Evolutionary conservation across 2,329 filamentous ascomycete species (phyloP), one percentile per base, ranked within the genome.

Genomic region (Ophiostoma ulmi): DNA sequence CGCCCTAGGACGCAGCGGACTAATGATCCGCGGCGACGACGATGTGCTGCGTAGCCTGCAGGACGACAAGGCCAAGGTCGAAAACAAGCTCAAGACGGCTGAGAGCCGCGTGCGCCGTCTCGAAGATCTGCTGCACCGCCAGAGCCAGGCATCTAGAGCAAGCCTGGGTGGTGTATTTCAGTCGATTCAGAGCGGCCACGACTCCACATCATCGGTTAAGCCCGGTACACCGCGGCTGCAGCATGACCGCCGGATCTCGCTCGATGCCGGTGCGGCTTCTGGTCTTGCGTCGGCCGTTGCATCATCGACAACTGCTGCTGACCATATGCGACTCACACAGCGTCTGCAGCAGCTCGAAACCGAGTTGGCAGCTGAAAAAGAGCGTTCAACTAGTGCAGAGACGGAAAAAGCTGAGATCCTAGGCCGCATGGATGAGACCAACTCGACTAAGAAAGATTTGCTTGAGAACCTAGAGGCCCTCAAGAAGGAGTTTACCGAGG

Each of bases 391-490:
- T 5, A 80, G 94, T 11, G 90, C 88, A 0, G 83, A 82, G 5
- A 80, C 95, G 13, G 90, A 94, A 74, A 90, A 89, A 75, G 86
- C 82, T 75, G 85, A 87, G 75, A 87, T 86, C 77, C 89, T 86
- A 81, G 86, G 83, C 76, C 90, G 89, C 75, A 86, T 97, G 73
- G 88, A 95, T 73, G 94, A 98, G 78, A 92, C 88, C 6, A 92
- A 95, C 75, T 94, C 92, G 2, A 97, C 91, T 0, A 99, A 99
- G 79, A 91, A 91, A 75, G 95, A 98, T 78, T 87, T 99, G 11
- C 88, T 99, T 80, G 90, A 92, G 74, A 99, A 99, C 77, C 92
- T 99, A 82, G 93, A 98, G 77, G 90, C 94, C 14, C 87, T 96
- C 74, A 93, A 97, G 79, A 88, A 88, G 36, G 95, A 98, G 76